These are phyloP conservation scores for Gnaphalium uliginosum DNA, from an alignment of 129 eudicot genomes.

Conservation along the genomic window DNA sequence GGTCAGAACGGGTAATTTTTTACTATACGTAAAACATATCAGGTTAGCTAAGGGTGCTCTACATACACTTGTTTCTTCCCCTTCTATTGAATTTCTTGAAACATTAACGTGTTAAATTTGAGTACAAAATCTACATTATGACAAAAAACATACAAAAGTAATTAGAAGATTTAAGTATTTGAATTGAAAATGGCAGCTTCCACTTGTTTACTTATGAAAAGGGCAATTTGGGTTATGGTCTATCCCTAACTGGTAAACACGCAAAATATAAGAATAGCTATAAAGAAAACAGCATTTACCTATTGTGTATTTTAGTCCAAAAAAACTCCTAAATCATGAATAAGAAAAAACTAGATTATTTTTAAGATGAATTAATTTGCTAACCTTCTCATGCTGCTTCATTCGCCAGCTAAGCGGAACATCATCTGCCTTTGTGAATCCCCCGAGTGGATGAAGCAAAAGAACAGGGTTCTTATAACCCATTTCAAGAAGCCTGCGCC, in stretches of 20 bases:
- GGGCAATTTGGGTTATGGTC: background rate
- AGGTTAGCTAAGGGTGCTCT: background rate
- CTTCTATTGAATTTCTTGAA: background rate
- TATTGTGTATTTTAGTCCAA: background rate
- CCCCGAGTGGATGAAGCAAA: slow-evolving; percentile 94
- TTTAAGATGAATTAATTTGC: background rate
- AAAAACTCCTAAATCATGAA: background rate
- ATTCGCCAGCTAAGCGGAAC: slow-evolving; percentile 96
- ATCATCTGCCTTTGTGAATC: slow-evolving; percentile 87
- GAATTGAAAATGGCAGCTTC: background rate
- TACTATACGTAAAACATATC: background rate
- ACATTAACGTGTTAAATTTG: background rate
- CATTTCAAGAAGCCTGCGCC: slow-evolving; percentile 94
- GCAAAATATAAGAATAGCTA: background rate
- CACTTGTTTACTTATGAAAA: background rate
- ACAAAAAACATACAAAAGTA: no score
- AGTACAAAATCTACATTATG: background rate
- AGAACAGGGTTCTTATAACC: slow-evolving; percentile 92
- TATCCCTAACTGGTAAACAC: background rate
- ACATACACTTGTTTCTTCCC: background rate
- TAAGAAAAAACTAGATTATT: background rate
- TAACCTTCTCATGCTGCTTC: slow-evolving; percentile 96
- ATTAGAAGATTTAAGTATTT: no score
- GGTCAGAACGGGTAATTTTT: background rate
- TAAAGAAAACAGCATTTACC: background rate